Evolutionary conservation across 2,329 filamentous ascomycete species (phyloP).

Genomic region (Nigrograna mackinnonii): DNA sequence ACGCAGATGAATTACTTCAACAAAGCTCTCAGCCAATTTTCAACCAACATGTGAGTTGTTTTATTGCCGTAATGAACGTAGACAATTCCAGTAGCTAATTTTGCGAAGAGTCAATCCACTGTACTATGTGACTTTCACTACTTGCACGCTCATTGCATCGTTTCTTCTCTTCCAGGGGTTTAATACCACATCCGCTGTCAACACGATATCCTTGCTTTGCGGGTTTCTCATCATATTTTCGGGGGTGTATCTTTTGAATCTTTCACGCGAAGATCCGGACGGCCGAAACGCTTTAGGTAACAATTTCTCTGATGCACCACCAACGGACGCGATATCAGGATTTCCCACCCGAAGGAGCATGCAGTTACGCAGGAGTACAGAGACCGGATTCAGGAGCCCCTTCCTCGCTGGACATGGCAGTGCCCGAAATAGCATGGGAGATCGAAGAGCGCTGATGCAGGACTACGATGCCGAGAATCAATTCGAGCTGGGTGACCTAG

Average conservation of each 20-base stretch:
- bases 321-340: conserved; percentile 88
- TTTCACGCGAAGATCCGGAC: conserved; percentile 90
- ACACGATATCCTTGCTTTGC: conserved; percentile 87
- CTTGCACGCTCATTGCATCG: conserved; percentile 88
- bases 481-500: conserved; percentile 78
- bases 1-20: conserved; percentile 99
- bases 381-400: conserved; percentile 58
- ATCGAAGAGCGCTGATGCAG: conserved; percentile 82
- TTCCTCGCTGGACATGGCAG: conserved; percentile 52
- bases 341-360: conserved; percentile 91
- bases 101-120: conserved; percentile 92
- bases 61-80: too few species aligned
- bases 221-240: conserved; percentile 95
- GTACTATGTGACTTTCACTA: conserved; percentile 98
- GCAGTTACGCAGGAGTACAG: conserved; percentile 75
- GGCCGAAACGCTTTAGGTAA: conserved; percentile 65
- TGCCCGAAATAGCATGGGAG: conserved; percentile 48
- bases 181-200: conserved; percentile 90
- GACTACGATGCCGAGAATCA: conserved; percentile 80
- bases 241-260: conserved; percentile 91
- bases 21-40: conserved; percentile 95
- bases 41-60: conserved; percentile 84
- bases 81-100: conserved; percentile 3
- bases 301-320: conserved; percentile 71
- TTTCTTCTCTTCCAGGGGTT: conserved; percentile 97